Evolutionary conservation across 2,329 filamentous ascomycete species (phyloP).

Genomic region (Hymenoscyphus fraxineus): DNA sequence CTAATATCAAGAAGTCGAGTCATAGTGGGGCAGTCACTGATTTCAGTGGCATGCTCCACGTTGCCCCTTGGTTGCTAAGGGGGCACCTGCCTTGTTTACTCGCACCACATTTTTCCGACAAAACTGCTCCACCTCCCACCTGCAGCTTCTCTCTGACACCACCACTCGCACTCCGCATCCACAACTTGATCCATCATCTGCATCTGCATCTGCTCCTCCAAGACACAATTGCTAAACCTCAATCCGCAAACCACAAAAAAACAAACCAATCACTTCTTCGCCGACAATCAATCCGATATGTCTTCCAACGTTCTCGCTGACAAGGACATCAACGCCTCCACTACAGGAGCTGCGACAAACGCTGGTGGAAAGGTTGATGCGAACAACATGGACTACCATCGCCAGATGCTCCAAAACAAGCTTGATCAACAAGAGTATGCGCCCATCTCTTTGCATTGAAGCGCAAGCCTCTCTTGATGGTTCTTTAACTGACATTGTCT

Average conservation of each 20-base stretch:
- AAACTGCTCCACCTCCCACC: conserved; percentile 5
- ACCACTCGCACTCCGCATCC: conserved; percentile 1
- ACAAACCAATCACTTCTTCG: conserved; percentile 1
- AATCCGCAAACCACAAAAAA: background rate
- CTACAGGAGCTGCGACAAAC: conserved; percentile 35
- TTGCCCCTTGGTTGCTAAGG: conserved; percentile 11
- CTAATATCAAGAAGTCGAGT: background rate
- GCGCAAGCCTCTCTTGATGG: background rate
- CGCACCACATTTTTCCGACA: conserved; percentile 8
- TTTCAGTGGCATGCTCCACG: background rate
- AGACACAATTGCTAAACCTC: background rate
- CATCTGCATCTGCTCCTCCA: conserved; percentile 1
- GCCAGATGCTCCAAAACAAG: conserved; percentile 69
- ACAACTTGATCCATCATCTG: conserved; percentile 4
- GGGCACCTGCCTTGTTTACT: conserved; percentile 6
- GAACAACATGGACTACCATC: conserved; percentile 74
- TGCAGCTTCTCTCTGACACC: background rate
- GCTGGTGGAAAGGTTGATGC: conserved; percentile 42
- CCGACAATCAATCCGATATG: conserved; percentile 40
- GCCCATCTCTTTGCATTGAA: background rate
- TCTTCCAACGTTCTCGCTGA: conserved; percentile 57
- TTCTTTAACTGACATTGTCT: conserved; percentile 27
- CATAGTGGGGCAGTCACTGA: conserved; percentile 3
- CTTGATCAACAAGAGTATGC: conserved; percentile 64
- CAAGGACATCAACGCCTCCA: conserved; percentile 61